phyloP scores from a whole-genome alignment of 768 basidiomycete genomes.

The Kondoa subrosea region DNA sequence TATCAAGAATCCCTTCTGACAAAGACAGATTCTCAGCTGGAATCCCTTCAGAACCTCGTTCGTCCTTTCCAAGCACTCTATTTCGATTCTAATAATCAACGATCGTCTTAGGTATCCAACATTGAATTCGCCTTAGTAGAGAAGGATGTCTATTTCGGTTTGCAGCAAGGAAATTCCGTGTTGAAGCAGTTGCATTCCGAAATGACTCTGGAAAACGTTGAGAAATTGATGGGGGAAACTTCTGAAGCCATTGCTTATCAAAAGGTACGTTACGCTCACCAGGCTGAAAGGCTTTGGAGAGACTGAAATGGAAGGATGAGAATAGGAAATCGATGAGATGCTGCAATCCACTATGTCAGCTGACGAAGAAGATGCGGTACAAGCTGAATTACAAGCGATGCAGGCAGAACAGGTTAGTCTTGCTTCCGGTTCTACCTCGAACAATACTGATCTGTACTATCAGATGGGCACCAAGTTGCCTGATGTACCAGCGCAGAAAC shows the following conservation, averaged over 20 bases:
- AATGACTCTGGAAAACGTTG: constrained; percentile 80
- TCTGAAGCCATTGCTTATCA: constrained; percentile 85
- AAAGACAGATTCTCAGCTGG: constrained; percentile 80
- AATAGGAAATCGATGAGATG: constrained; percentile 86
- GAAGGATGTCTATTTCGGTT: constrained; percentile 74
- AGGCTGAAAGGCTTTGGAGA: too few species aligned
- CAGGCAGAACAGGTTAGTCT: constrained; percentile 47
- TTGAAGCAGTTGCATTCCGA: constrained; percentile 86
- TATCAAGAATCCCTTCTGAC: constrained; percentile 74
- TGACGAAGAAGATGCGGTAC: constrained; percentile 89
- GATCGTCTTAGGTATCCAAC: constrained; percentile 54
- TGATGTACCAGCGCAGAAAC: background rate
- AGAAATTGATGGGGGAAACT: constrained; percentile 81
- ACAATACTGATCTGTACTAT: background rate
- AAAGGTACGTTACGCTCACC: constrained; percentile 39
- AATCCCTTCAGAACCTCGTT: constrained; percentile 74
- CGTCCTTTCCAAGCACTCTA: constrained; percentile 25
- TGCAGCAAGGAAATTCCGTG: constrained; percentile 84
- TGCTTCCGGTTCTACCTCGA: background rate
- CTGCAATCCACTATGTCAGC: constrained; percentile 60
- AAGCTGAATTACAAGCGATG: constrained; percentile 56
- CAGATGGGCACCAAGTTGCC: background rate
- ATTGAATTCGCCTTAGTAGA: constrained; percentile 95
- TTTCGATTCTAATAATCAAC: background rate
- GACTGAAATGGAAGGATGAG: background rate